phyloP scores from a whole-genome alignment of 257 asterid genomes.

The Forsythia viridissima region DNA sequence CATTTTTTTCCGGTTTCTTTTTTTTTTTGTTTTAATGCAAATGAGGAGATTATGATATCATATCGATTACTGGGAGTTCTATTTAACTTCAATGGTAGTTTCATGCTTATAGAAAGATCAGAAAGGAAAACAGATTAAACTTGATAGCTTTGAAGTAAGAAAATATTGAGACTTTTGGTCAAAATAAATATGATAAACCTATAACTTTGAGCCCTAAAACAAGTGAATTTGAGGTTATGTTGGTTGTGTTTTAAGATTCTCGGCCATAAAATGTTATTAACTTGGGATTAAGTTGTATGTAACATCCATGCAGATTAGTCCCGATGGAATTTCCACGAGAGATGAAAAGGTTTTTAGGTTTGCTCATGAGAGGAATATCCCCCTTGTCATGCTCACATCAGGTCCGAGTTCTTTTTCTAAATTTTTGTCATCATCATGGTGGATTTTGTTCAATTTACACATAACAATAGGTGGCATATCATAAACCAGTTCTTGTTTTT shows the following conservation, averaged over 20 bases:
- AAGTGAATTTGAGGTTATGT: background rate
- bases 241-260: background rate
- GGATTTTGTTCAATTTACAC: background rate
- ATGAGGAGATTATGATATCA: constrained; percentile 1
- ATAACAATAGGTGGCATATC: constrained; percentile 7
- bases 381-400: constrained; percentile 94
- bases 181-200: background rate
- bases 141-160: background rate
- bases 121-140: background rate
- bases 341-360: constrained; percentile 83
- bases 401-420: constrained; percentile 40
- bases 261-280: too few relatives aligned
- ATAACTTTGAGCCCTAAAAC: background rate
- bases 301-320: constrained; percentile 64
- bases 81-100: background rate
- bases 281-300: background rate
- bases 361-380: constrained; percentile 66
- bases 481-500: constrained; percentile 16
- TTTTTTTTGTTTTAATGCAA: background rate
- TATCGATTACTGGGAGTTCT: background rate
- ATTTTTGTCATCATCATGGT: background rate
- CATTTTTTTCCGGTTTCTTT: background rate
- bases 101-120: background rate
- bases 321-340: constrained; percentile 74
- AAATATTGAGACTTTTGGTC: background rate